Evolutionary conservation across 768 basidiomycete genomes (phyloP).

Genomic region (Pisolithus marmoratus): DNA sequence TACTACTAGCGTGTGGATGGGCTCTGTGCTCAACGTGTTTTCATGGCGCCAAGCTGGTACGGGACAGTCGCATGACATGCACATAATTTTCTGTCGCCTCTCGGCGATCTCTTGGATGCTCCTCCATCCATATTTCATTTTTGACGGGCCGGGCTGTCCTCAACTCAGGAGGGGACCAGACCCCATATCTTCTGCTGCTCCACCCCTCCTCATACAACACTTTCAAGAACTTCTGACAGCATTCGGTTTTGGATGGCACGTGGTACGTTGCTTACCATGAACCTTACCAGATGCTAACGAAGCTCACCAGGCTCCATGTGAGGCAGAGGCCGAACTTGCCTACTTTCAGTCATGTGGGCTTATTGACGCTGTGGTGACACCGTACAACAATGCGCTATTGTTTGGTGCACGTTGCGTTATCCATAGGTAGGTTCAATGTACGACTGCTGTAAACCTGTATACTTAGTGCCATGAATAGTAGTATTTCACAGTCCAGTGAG

Average conservation of each 20-base stretch:
- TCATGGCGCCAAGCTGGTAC: conserved; percentile 10
- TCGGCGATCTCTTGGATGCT: conserved; percentile 31
- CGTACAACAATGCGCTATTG: neutral
- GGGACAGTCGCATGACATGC: conserved; percentile 41
- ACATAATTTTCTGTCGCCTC: conserved; percentile 40
- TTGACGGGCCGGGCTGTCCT: conserved; percentile 43
- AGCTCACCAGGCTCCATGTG: neutral
- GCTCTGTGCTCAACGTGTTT: neutral
- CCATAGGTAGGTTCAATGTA: neutral
- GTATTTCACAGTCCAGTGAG: no score
- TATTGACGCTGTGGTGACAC: neutral
- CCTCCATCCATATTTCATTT: conserved; percentile 41
- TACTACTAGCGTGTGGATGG: conserved; percentile 7
- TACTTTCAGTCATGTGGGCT: neutral
- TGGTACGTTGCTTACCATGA: conserved; percentile 6
- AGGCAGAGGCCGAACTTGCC: conserved; percentile 5
- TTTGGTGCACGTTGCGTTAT: conserved; percentile 1
- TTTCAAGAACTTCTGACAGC: conserved; percentile 31
- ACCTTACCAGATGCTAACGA: neutral
- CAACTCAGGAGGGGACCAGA: conserved; percentile 34
- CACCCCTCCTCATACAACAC: conserved; percentile 7
- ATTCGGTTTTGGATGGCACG: conserved; percentile 36
- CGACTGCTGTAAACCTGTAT: no score
- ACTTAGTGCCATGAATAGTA: no score
- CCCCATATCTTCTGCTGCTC: conserved; percentile 15